Conservation (phyloP, 2,329 filamentous ascomycete genomes). For the Fusarium neocosmosporiellum region DNA sequence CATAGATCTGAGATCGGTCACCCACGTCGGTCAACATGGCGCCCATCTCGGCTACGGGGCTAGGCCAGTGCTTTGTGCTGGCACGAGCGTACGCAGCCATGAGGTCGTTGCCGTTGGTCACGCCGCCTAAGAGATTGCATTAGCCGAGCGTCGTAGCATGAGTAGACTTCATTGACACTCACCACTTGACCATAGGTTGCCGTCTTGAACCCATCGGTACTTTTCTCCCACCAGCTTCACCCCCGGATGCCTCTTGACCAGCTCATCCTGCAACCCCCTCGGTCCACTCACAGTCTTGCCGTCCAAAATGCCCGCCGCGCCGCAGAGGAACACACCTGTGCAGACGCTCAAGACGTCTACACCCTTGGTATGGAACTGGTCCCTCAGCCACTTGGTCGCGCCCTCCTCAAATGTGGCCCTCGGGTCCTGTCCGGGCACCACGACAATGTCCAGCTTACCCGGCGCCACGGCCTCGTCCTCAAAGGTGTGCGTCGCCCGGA, state of each 20-base stretch:
- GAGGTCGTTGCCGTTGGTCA: constrained; percentile 68
- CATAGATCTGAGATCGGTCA: constrained; percentile 59
- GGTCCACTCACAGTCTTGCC: constrained; percentile 61
- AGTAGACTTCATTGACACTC: constrained; percentile 32
- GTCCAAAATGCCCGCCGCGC: constrained; percentile 59
- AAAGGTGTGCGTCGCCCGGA: constrained; percentile 58
- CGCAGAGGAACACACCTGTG: constrained; percentile 62
- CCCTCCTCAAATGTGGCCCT: constrained; percentile 44
- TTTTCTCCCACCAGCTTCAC: constrained; percentile 58
- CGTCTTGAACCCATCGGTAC: constrained; percentile 63
- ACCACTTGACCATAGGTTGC: constrained; percentile 67
- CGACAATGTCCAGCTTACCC: constrained; percentile 61
- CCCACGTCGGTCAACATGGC: constrained; percentile 60
- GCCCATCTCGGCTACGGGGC: constrained; percentile 56
- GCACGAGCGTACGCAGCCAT: constrained; percentile 62
- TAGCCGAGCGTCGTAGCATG: not conserved
- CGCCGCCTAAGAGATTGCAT: constrained; percentile 52
- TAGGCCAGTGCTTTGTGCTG: constrained; percentile 55
- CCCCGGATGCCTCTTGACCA: constrained; percentile 52
- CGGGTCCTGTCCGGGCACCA: constrained; percentile 64
- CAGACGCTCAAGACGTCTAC: constrained; percentile 65
- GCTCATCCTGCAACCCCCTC: constrained; percentile 53
- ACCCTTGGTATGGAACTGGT: constrained; percentile 50
- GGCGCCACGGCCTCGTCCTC: constrained; percentile 59
- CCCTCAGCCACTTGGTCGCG: constrained; percentile 55